phyloP scores from a whole-genome alignment of 768 basidiomycete species.

The Phaffia tasmanica region DNA sequence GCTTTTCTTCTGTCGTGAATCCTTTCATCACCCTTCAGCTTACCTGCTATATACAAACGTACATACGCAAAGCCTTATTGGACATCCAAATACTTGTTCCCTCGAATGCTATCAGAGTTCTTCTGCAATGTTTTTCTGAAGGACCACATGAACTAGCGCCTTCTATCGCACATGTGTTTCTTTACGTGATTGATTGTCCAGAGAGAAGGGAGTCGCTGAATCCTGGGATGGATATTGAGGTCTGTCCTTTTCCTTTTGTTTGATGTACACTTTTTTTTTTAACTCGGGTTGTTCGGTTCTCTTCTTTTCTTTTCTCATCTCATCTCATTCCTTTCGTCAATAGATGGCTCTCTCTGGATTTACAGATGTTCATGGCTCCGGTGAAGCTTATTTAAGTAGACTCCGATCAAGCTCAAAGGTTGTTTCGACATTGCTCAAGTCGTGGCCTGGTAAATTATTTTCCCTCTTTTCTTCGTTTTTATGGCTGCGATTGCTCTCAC shows the following conservation, averaged over 20 bases:
- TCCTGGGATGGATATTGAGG: slow-evolving; percentile 82
- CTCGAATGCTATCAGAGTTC: slow-evolving; percentile 72
- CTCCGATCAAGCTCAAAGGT: slow-evolving; percentile 68
- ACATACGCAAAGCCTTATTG: slow-evolving; percentile 54
- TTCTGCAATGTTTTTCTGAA: slow-evolving; percentile 79
- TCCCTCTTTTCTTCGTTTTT: neutral
- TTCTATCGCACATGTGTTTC: slow-evolving; percentile 63
- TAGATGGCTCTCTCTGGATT: slow-evolving; percentile 79
- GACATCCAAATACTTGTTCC: slow-evolving; percentile 71
- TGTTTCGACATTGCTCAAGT: slow-evolving; percentile 69
- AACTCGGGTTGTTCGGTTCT: neutral
- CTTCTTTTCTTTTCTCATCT: neutral
- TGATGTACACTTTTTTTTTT: no score
- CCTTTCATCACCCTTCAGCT: neutral
- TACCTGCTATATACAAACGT: neutral
- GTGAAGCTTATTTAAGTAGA: slow-evolving; percentile 61
- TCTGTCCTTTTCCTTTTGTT: slow-evolving; percentile 37
- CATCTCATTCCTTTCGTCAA: neutral
- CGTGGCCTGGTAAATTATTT: slow-evolving; percentile 71
- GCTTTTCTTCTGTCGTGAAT: slow-evolving; percentile 32
- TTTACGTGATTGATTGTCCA: slow-evolving; percentile 76
- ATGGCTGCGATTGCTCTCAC: no score
- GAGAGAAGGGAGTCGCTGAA: slow-evolving; percentile 63
- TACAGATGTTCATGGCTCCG: slow-evolving; percentile 84
- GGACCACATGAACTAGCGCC: slow-evolving; percentile 71